Base-by-base conservation (phyloP, 2,329 filamentous ascomycete species). In the Claviceps sp. region DNA sequence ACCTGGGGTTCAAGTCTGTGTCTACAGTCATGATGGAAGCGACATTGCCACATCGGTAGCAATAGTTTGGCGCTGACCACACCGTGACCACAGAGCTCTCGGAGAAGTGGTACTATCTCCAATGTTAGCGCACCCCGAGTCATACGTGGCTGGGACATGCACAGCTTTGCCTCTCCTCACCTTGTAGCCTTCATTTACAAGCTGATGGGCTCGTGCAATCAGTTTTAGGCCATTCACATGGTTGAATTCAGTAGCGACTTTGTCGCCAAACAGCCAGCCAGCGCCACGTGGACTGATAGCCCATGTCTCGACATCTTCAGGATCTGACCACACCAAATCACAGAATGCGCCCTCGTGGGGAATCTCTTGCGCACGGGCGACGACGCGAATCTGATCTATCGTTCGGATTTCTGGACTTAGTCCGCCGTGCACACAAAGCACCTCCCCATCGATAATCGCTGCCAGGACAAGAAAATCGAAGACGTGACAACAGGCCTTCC, bases 401-500 rank as follows among this genome's bases (percentile, higher is more conserved):
- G 89, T 95, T 66, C 96, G 87, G 60, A 98, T 97, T 62, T 88
- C 88, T 2, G 87, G 87, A 51, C 86, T 90, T 40, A 93, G 74
- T 40, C 87, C 93, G 61, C 93, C 93, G 68, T 98, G 93, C 37
- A 98, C 93, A 67, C 93, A 98, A 63, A 98, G 95, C 55, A 98
- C 95, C 65, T 96, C 89, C 62, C 96, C 87, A 64, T 98, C 94
- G 61, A 98, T 95, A 58, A 98, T 95, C 56, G 95, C 94, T 52
- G 89, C 93, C 22, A 98, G 77, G 2, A 94, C 95, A 34, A 98
- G 80, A 68, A 95, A 98, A 68, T 98, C 93, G 68, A 98, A 98
- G 71, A 98, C 95, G 67, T 98, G 93, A 57, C 93, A 98, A 69
- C 96, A 98, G 54, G 95, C 93, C 69, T 98, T 95, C 93, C 93